Evolutionary conservation across 495 filamentous ascomycete species (phyloP).

Genomic region (Talaromyces trachyspermus): DNA sequence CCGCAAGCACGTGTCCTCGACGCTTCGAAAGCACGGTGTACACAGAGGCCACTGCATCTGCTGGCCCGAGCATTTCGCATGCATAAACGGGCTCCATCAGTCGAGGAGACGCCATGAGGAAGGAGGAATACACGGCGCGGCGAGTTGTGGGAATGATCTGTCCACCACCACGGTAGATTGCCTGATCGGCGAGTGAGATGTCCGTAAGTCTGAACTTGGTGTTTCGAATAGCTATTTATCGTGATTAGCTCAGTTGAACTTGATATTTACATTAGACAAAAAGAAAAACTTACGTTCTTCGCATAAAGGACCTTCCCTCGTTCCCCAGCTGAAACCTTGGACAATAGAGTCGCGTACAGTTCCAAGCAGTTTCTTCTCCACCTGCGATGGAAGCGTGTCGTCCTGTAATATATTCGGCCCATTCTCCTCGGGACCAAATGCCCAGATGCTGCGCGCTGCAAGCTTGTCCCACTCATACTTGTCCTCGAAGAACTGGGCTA

Average conservation of each 20-base stretch:
- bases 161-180: constrained; percentile 89
- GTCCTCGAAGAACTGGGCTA: constrained; percentile 94
- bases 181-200: constrained; percentile 74
- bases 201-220: constrained; percentile 93
- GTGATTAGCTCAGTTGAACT: not conserved
- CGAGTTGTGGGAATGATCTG: constrained; percentile 95
- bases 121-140: constrained; percentile 85
- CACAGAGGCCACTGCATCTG: constrained; percentile 76
- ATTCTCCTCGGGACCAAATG: constrained; percentile 93
- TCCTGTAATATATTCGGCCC: constrained; percentile 96
- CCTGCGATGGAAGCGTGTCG: constrained; percentile 82
- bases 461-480: constrained; percentile 96
- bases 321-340: constrained; percentile 94
- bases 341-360: constrained; percentile 83
- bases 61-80: constrained; percentile 86
- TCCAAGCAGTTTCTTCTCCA: constrained; percentile 84
- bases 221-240: constrained; percentile 79
- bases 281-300: constrained; percentile 77
- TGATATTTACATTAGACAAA: not conserved
- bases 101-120: constrained; percentile 92
- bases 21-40: constrained; percentile 88
- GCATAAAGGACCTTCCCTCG: constrained; percentile 90
- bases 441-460: constrained; percentile 93
- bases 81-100: constrained; percentile 95
- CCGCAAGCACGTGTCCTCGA: constrained; percentile 84